Evolutionary conservation across 2,329 filamentous ascomycete genomes (phyloP), one percentile per base, ranked within the genome.

Genomic region (Madurella fahalii): DNA sequence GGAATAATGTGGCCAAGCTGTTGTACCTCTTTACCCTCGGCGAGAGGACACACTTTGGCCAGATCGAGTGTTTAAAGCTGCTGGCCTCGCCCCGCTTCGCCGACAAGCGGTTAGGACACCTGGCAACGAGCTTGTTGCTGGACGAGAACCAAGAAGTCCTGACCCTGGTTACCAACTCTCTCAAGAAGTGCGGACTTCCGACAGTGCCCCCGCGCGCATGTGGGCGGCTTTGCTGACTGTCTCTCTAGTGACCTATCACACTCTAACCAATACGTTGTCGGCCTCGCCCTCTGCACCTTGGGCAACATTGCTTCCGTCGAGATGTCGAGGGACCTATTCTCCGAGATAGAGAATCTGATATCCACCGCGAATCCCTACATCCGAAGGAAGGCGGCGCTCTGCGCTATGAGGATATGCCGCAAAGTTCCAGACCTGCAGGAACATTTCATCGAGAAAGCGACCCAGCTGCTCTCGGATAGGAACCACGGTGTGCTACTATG

Each of bases 121-220:
- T 99, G 62, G 94, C 94, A 20, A 99, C 94, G 16, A 99, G 96
- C 84, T 75, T 99, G 69, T 74, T 99, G 62, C 78, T 99, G 58
- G 94, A 99, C 71, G 94, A 99, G 78, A 99, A 99, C 66, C 94
- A 99, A 71, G 95, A 99, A 72, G 95, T 99, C 17, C 72, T 99
- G 67, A 99, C 94, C 1, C 77, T 99, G 57, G 95, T 99, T 55
- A 99, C 94, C 34, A 99, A 99, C 73, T 99, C 94, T 11, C 75
- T 99, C 61, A 94, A 97, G 72, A 99, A 97, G 92, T 96, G 80
- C 58, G 78, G 37, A 18, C 15, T n/a, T 17, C 18, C 5, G 43
- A 25, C 4, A 17, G 17, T 15, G 3, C 20, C 1, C 25, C 13
- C 13, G 15, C 30, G 31, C 39, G 12, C 11, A 30, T n/a, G 12